Percentiles rank a stretch among this genome's conserved stretches.
phyloP scores from a whole-genome alignment of 78 protist genomes.

The Isochrysis galbana region DNA sequence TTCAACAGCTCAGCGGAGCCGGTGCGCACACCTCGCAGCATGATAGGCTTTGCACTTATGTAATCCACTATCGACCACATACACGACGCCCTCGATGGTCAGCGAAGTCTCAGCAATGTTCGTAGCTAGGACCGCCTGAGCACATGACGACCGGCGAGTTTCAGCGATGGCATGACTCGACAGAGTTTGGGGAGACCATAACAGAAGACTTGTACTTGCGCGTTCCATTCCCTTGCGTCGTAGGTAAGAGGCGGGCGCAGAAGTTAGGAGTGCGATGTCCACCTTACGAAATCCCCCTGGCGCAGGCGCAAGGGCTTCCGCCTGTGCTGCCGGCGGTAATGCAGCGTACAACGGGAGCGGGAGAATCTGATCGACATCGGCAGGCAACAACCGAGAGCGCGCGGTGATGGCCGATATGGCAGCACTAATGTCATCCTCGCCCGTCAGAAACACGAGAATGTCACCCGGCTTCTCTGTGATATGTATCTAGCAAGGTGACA shows the following conservation, averaged over 20 bases:
- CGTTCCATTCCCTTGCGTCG: too few relatives aligned
- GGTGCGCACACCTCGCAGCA: too few relatives aligned
- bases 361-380: neutral
- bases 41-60: constrained; percentile 91
- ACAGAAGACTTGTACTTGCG: too few relatives aligned
- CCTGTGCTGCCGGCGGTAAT: constrained; percentile 43
- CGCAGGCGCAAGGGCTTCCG: constrained; percentile 8
- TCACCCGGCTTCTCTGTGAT: constrained; percentile 78
- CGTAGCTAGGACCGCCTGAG: constrained; percentile 95
- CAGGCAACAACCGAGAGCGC: too few relatives aligned
- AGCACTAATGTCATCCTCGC: constrained; percentile 87
- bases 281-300: neutral
- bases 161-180: too few relatives aligned
- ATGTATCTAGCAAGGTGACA: neutral
- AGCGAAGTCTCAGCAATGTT: constrained; percentile 98
- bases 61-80: constrained; percentile 95
- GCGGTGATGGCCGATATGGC: neutral
- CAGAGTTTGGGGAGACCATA: too few relatives aligned
- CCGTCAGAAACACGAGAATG: constrained; percentile 89
- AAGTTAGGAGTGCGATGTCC: too few relatives aligned
- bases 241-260: too few relatives aligned
- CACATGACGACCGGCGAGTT: too few relatives aligned
- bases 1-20: too few relatives aligned
- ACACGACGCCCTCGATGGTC: constrained; percentile 94
- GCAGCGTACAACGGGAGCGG: constrained; percentile 23